Conservation (phyloP, 2,329 filamentous ascomycete genomes). For the Cladosporium sp. region DNA sequence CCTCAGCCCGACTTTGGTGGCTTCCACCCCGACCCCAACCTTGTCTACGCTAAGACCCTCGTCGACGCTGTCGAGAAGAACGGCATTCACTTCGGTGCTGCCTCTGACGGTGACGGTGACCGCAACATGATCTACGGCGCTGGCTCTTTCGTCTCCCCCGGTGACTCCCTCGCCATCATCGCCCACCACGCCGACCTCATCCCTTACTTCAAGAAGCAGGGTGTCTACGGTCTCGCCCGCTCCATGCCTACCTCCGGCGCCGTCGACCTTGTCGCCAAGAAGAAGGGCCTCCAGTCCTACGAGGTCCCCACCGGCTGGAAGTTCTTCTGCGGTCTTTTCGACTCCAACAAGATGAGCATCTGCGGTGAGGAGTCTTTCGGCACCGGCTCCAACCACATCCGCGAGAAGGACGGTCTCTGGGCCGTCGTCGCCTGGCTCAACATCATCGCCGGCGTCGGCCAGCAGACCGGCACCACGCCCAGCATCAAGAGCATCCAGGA, state of each 20-base stretch:
- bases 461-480: slow-evolving; percentile 72
- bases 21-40: slow-evolving; percentile 94
- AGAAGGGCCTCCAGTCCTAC: slow-evolving; percentile 84
- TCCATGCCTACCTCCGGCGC: slow-evolving; percentile 97
- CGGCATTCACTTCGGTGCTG: slow-evolving; percentile 89
- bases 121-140: slow-evolving; percentile 99
- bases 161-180: slow-evolving; percentile 96
- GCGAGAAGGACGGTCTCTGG: slow-evolving; percentile 98
- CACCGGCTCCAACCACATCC: slow-evolving; percentile 96
- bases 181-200: slow-evolving; percentile 94
- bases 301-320: slow-evolving; percentile 99
- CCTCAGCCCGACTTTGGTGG: slow-evolving; percentile 94
- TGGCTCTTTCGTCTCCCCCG: slow-evolving; percentile 91
- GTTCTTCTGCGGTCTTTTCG: slow-evolving; percentile 95
- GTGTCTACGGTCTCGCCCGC: slow-evolving; percentile 88
- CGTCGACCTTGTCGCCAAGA: slow-evolving; percentile 91
- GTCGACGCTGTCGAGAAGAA: slow-evolving; percentile 91
- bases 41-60: slow-evolving; percentile 91
- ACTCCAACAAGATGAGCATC: slow-evolving; percentile 92
- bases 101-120: slow-evolving; percentile 94
- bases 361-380: slow-evolving; percentile 98
- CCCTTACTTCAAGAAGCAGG: slow-evolving; percentile 96
- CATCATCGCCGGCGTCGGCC: slow-evolving; percentile 90
- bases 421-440: slow-evolving; percentile 97
- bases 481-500: slow-evolving; percentile 95